phyloP scores from a whole-genome alignment of 306 rosid genomes.

The Quercus suber region DNA sequence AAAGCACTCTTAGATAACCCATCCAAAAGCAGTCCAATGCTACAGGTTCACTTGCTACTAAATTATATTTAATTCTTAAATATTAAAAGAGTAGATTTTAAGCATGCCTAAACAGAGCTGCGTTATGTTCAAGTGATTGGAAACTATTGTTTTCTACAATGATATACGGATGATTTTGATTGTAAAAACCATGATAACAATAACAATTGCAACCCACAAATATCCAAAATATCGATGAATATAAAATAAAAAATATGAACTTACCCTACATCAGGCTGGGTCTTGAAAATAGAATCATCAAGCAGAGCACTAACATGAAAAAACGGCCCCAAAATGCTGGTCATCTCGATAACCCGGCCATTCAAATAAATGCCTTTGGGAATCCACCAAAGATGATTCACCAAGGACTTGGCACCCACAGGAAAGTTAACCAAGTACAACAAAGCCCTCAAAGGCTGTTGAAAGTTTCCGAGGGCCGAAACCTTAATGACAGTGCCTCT shows the following conservation, averaged over 20 bases:
- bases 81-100: background rate
- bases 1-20: slow-evolving; percentile 7
- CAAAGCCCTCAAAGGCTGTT: slow-evolving; percentile 78
- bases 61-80: no score
- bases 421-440: slow-evolving; percentile 77
- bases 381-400: slow-evolving; percentile 90
- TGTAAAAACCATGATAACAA: slow-evolving; percentile 1
- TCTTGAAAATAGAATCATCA: slow-evolving; percentile 72
- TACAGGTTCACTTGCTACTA: slow-evolving; percentile 2
- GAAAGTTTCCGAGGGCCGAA: slow-evolving; percentile 91
- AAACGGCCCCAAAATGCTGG: slow-evolving; percentile 94
- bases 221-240: background rate
- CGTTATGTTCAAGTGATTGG: background rate
- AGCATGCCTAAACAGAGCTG: background rate
- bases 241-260: slow-evolving; percentile 18
- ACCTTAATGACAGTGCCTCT: slow-evolving; percentile 83
- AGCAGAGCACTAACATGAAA: slow-evolving; percentile 91
- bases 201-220: background rate
- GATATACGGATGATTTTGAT: background rate
- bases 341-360: slow-evolving; percentile 98
- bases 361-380: slow-evolving; percentile 75
- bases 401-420: slow-evolving; percentile 76
- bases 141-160: background rate
- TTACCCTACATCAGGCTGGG: slow-evolving; percentile 97
- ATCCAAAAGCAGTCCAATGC: slow-evolving; percentile 11